A percentile compares a stretch with the other conserved stretches of the same genome.
Evolutionary conservation across 805 yeast species (phyloP).

Genomic region (Cyberlindnera amylophila): DNA sequence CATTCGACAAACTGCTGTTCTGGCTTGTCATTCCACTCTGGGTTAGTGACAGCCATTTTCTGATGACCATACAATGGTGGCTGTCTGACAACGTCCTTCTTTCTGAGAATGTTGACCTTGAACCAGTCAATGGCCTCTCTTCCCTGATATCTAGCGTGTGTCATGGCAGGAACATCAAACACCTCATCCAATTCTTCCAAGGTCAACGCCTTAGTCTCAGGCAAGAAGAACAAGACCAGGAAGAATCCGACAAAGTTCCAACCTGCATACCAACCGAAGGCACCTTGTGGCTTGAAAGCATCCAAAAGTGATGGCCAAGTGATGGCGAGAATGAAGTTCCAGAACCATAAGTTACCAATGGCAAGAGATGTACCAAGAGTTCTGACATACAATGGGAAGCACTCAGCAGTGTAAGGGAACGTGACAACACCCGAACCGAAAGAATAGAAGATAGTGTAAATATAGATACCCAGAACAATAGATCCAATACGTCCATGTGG

Average conservation of each 20-base stretch:
- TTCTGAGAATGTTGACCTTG: slow-evolving; percentile 45
- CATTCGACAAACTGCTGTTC: slow-evolving; percentile 49
- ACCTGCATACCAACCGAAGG: slow-evolving; percentile 85
- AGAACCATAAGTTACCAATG: slow-evolving; percentile 72
- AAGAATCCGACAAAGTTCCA: slow-evolving; percentile 74
- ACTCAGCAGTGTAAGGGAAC: slow-evolving; percentile 84
- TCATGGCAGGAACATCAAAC: slow-evolving; percentile 52
- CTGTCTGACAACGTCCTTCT: slow-evolving; percentile 41
- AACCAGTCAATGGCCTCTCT: slow-evolving; percentile 38
- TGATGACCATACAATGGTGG: slow-evolving; percentile 56
- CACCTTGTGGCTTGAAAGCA: slow-evolving; percentile 76
- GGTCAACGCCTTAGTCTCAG: slow-evolving; percentile 64
- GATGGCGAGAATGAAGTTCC: slow-evolving; percentile 64
- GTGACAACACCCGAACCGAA: slow-evolving; percentile 90
- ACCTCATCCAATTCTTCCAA: slow-evolving; percentile 72
- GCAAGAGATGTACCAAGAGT: slow-evolving; percentile 80
- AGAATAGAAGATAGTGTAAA: slow-evolving; percentile 71
- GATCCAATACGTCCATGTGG: slow-evolving; percentile 58
- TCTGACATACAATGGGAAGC: slow-evolving; percentile 73
- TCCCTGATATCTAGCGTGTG: slow-evolving; percentile 51
- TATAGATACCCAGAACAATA: slow-evolving; percentile 68
- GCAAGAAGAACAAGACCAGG: slow-evolving; percentile 65
- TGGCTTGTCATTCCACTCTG: slow-evolving; percentile 61
- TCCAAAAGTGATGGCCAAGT: slow-evolving; percentile 74
- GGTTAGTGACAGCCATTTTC: slow-evolving; percentile 56